Evolutionary conservation across 2,329 filamentous ascomycete genomes (phyloP).

Genomic region (Mycocentrospora acerina): DNA sequence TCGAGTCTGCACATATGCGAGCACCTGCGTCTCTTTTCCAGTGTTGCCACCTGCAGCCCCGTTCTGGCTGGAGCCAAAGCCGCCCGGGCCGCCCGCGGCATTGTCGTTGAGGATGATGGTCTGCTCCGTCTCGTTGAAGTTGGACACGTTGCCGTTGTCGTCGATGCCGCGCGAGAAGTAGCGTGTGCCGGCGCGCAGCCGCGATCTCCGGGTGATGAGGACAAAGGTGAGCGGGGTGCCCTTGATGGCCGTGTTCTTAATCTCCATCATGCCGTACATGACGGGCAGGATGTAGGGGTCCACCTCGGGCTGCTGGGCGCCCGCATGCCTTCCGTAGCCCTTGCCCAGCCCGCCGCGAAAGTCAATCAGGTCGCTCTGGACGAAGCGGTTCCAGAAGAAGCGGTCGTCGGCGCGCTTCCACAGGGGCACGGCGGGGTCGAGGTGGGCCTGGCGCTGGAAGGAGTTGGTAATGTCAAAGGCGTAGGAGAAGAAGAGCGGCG

Average conservation of each 20-base stretch:
- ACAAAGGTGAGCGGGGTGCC: slow-evolving; percentile 79
- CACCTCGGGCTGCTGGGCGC: slow-evolving; percentile 70
- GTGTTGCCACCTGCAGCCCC: slow-evolving; percentile 57
- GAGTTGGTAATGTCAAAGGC: slow-evolving; percentile 94
- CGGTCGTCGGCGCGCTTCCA: slow-evolving; percentile 95
- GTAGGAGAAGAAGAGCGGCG: slow-evolving; percentile 98
- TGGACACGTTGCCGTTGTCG: slow-evolving; percentile 91
- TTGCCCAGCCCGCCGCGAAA: slow-evolving; percentile 66
- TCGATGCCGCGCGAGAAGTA: slow-evolving; percentile 96
- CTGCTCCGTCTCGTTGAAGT: slow-evolving; percentile 99
- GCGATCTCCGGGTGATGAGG: slow-evolving; percentile 84
- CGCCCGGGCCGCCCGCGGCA: slow-evolving; percentile 68
- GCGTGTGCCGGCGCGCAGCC: slow-evolving; percentile 84
- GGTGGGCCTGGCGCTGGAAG: slow-evolving; percentile 88
- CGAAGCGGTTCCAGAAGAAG: slow-evolving; percentile 98
- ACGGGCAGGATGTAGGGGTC: slow-evolving; percentile 95
- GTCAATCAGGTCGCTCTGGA: slow-evolving; percentile 88
- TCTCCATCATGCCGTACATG: slow-evolving; percentile 95
- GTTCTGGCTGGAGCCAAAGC: slow-evolving; percentile 77
- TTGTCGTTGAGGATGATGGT: slow-evolving; percentile 85
- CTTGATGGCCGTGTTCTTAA: slow-evolving; percentile 83
- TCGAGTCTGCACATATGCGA: slow-evolving; percentile 94
- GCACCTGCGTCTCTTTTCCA: slow-evolving; percentile 78
- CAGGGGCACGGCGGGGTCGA: slow-evolving; percentile 69
- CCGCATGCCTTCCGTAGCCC: slow-evolving; percentile 59